phyloP scores from a whole-genome alignment of 176 grass and related monocot species.

The Carex kokanica region DNA sequence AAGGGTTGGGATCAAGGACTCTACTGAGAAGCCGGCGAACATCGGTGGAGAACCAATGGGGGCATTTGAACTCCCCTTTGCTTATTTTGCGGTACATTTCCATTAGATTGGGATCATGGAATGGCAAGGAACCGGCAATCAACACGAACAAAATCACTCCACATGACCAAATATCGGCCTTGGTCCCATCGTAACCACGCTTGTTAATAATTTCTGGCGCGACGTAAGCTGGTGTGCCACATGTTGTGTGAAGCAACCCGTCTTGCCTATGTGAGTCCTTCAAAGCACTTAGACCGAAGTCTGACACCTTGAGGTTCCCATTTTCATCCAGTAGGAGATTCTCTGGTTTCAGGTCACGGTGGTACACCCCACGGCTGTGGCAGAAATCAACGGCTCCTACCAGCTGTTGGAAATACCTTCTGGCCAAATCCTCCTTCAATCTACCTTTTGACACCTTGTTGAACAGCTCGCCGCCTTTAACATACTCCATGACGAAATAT shows the following conservation, averaged over 20 bases:
- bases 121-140: slow-evolving; percentile 75
- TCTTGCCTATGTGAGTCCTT: slow-evolving; percentile 66
- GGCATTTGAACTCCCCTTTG: slow-evolving; percentile 62
- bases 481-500: slow-evolving; percentile 90
- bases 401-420: slow-evolving; percentile 74
- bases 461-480: slow-evolving; percentile 76
- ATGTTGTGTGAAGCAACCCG: slow-evolving; percentile 69
- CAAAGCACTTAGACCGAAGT: slow-evolving; percentile 72
- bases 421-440: slow-evolving; percentile 56
- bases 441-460: slow-evolving; percentile 50
- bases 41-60: slow-evolving; percentile 60
- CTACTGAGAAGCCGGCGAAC: slow-evolving; percentile 46
- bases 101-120: slow-evolving; percentile 79
- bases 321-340: slow-evolving; percentile 83
- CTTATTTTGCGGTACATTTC: slow-evolving; percentile 91
- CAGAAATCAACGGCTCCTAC: slow-evolving; percentile 78
- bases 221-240: slow-evolving; percentile 80
- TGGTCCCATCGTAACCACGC: slow-evolving; percentile 80
- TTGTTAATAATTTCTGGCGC: slow-evolving; percentile 84
- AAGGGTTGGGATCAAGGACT: slow-evolving; percentile 70
- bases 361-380: slow-evolving; percentile 83
- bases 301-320: slow-evolving; percentile 79
- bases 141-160: slow-evolving; percentile 85
- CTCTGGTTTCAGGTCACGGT: slow-evolving; percentile 85
- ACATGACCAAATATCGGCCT: slow-evolving; percentile 91